Conservation (phyloP, 495 filamentous ascomycete genomes). For the Wilcoxina mikolae region DNA sequence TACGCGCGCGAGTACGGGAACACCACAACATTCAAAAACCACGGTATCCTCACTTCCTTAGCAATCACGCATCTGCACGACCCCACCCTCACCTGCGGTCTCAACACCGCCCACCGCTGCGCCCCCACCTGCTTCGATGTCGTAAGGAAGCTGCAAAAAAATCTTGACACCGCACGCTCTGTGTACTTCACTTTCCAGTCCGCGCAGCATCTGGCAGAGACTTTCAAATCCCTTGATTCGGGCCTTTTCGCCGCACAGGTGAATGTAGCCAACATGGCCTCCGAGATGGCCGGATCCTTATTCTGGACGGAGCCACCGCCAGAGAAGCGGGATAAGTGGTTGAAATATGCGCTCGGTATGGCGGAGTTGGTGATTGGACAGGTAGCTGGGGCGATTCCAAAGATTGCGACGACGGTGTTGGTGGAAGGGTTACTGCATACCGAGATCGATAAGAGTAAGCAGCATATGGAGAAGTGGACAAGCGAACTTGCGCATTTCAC, state of each 20-base stretch:
- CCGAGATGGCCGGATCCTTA: neutral
- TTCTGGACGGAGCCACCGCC: neutral
- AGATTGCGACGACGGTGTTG: neutral
- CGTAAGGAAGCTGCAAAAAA: slow-evolving; percentile 10
- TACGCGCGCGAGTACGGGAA: slow-evolving; percentile 9
- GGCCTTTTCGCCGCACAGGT: neutral
- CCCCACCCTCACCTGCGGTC: slow-evolving; percentile 7
- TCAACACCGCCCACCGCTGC: slow-evolving; percentile 12
- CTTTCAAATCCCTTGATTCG: neutral
- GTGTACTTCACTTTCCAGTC: slow-evolving; percentile 16
- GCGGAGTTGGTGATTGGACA: neutral
- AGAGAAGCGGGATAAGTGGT: neutral
- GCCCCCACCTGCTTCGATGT: slow-evolving; percentile 12
- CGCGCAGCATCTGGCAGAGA: slow-evolving; percentile 14
- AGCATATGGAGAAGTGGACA: no score
- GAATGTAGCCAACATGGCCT: slow-evolving; percentile 9
- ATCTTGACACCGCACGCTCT: slow-evolving; percentile 11
- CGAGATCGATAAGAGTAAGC: neutral
- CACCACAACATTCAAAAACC: slow-evolving; percentile 3
- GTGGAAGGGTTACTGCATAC: neutral
- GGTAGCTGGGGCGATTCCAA: neutral
- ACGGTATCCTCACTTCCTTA: slow-evolving; percentile 12
- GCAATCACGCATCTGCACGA: slow-evolving; percentile 10
- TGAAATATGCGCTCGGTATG: neutral
- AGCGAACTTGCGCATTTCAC: neutral